phyloP scores from a whole-genome alignment of 495 filamentous ascomycete genomes.

The Hyaloscypha hepaticicola region DNA sequence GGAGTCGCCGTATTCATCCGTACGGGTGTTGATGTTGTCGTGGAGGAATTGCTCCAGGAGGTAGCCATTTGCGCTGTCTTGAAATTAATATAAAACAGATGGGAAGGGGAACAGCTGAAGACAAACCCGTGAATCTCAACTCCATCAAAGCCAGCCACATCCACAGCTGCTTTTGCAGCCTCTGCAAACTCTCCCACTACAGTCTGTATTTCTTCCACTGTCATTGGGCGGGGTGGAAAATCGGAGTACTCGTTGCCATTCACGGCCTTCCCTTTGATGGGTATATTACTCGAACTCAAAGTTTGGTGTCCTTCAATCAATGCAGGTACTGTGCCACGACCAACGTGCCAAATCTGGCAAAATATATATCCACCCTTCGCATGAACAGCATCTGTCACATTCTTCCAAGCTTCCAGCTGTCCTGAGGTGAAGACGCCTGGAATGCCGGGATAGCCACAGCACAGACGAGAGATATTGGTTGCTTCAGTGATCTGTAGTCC shows the following conservation, averaged over 20 bases:
- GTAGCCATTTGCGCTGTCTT: constrained; percentile 61
- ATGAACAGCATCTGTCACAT: constrained; percentile 66
- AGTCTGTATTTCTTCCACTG: constrained; percentile 53
- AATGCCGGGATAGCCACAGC: constrained; percentile 51
- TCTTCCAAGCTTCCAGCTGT: constrained; percentile 62
- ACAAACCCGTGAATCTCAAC: constrained; percentile 64
- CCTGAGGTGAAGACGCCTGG: constrained; percentile 61
- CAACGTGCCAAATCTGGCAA: constrained; percentile 65
- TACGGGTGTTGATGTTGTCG: constrained; percentile 59
- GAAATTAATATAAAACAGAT: neutral
- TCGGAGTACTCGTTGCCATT: constrained; percentile 39
- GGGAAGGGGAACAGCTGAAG: neutral
- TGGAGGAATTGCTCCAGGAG: constrained; percentile 73
- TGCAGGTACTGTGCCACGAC: constrained; percentile 51
- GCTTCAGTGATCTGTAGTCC: constrained; percentile 65
- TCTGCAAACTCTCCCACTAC: constrained; percentile 55
- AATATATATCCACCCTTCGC: constrained; percentile 61
- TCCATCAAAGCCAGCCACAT: constrained; percentile 68
- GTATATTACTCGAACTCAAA: constrained; percentile 47
- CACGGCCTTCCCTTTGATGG: constrained; percentile 37
- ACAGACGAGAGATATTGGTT: constrained; percentile 53
- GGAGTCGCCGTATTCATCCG: constrained; percentile 67
- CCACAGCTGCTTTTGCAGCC: constrained; percentile 59
- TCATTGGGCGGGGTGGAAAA: constrained; percentile 42
- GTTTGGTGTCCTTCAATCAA: constrained; percentile 40